A percentile compares a stretch with the other conserved stretches of the same genome.
Evolutionary conservation across 2,329 filamentous ascomycete genomes (phyloP).

Genomic region (Teratosphaeria viscida): DNA sequence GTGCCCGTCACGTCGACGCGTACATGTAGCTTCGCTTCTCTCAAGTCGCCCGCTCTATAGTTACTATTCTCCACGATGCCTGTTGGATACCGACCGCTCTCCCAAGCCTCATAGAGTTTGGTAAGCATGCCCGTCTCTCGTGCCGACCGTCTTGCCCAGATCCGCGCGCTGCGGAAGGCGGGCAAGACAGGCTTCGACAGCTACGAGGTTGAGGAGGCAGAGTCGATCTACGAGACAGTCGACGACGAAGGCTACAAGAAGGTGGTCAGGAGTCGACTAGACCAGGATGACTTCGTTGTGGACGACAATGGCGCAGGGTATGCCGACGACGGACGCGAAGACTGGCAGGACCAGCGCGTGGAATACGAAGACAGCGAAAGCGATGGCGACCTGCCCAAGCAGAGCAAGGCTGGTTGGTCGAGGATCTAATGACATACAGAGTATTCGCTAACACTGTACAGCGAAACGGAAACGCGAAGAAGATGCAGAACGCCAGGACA

Average conservation of each 20-base stretch:
- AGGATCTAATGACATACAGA: slow-evolving; percentile 11
- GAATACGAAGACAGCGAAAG: slow-evolving; percentile 63
- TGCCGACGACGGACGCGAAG: slow-evolving; percentile 89
- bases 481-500: slow-evolving; percentile 73
- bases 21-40: neutral
- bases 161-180: slow-evolving; percentile 71
- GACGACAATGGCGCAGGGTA: slow-evolving; percentile 98
- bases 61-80: neutral
- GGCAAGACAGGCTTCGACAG: slow-evolving; percentile 85
- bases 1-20: neutral
- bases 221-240: slow-evolving; percentile 86
- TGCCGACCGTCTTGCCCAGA: slow-evolving; percentile 51
- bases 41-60: neutral
- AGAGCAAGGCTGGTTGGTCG: slow-evolving; percentile 46
- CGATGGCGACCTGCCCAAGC: slow-evolving; percentile 53
- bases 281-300: slow-evolving; percentile 95
- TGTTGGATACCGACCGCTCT: neutral
- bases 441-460: slow-evolving; percentile 25
- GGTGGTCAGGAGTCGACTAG: slow-evolving; percentile 75
- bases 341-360: slow-evolving; percentile 67
- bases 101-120: neutral
- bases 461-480: slow-evolving; percentile 83
- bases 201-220: slow-evolving; percentile 77
- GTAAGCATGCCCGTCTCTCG: slow-evolving; percentile 20
- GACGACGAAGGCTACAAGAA: slow-evolving; percentile 97